Percentiles rank a stretch among this genome's conserved stretches.
These are phyloP conservation scores for Protomyces inouyei DNA, from an alignment of 1,139 yeast species.

Conservation along the genomic window DNA sequence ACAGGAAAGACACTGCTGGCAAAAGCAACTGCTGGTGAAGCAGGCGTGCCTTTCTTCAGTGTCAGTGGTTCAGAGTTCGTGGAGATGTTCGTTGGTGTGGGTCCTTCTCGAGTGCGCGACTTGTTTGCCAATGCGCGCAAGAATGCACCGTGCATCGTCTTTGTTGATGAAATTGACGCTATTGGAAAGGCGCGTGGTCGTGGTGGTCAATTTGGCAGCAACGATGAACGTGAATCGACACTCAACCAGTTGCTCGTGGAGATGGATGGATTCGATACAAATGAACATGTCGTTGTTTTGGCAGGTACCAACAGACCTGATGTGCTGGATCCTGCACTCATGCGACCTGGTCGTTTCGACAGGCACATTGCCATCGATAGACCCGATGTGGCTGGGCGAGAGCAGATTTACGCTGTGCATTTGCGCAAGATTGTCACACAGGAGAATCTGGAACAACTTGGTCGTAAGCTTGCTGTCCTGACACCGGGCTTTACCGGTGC, in stretches of 20 bases:
- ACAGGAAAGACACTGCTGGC: slow-evolving; percentile 96
- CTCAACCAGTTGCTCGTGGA: slow-evolving; percentile 91
- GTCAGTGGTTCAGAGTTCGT: slow-evolving; percentile 98
- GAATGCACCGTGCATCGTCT: slow-evolving; percentile 87
- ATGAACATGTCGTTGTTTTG: slow-evolving; percentile 89
- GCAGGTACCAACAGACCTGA: slow-evolving; percentile 98
- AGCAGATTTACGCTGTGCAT: slow-evolving; percentile 84
- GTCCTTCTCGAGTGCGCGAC: slow-evolving; percentile 96
- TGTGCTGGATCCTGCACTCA: slow-evolving; percentile 81
- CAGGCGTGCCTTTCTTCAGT: slow-evolving; percentile 90
- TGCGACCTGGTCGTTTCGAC: slow-evolving; percentile 97
- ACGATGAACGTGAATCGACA: slow-evolving; percentile 95
- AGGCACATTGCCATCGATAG: slow-evolving; percentile 86
- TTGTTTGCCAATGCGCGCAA: slow-evolving; percentile 87
- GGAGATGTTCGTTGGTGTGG: slow-evolving; percentile 98
- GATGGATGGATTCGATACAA: slow-evolving; percentile 91
- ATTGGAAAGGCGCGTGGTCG: slow-evolving; percentile 91
- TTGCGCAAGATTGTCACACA: slow-evolving; percentile 59
- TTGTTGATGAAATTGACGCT: slow-evolving; percentile 97
- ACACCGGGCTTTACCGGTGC: slow-evolving; percentile 99
- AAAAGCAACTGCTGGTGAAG: slow-evolving; percentile 99
- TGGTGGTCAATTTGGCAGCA: slow-evolving; percentile 62
- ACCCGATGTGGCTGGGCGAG: slow-evolving; percentile 91
- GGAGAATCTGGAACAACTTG: slow-evolving; percentile 50
- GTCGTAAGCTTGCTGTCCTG: slow-evolving; percentile 86